Base-by-base conservation (phyloP, 2,329 filamentous ascomycete genomes). In the Albifimbria verrucaria region DNA sequence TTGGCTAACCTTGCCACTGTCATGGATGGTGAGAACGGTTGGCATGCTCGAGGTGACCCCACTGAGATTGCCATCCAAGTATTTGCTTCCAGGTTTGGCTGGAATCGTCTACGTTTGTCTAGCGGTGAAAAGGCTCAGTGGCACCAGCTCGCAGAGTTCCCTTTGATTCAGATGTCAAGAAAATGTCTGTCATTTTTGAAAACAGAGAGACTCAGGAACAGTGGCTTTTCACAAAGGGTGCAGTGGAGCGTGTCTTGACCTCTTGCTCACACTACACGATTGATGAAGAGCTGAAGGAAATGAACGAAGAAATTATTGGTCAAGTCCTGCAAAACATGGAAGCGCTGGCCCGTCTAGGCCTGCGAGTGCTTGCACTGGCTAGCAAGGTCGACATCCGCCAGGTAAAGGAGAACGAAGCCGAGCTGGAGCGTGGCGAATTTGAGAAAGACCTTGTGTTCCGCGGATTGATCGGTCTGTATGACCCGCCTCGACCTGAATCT, bases 81-180 rank as follows among this genome's bases (percentile, higher is more conserved):
- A 0, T 89, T 90, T 63, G 85, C 86, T 9, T 82, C 80, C 42
- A 82, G 87, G 12, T 90, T 90, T 64, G 73, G 82, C 52, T 83
- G 82, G 77, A 84, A 85, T 55, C 77, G 81, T 9, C 72, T 77
- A 17, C 71, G 72, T 9, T 77, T 81, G 58, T 78, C 77, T 0
- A 71, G 73, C 12, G 80, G 77, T 2, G 72, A 80, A 1, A 70
- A 70, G 4, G 72, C 79, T 0, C 61, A 73, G 24, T 87, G 82
- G 82, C 73, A 71, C 20, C 76, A 87, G 58, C 70, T 85, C 22
- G 82, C 83, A 2, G 88, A 90, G 60, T 89, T 87, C 54, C 87
- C 86, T 0, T 91, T 90, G 87, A 90, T 63, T 89, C 86, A 0
- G 82, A 82, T 53, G 80, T 90, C 57, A 91, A 90, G 74, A 88